phyloP scores from a whole-genome alignment of 1,139 yeast genomes.

The Hyphopichia burtonii region DNA sequence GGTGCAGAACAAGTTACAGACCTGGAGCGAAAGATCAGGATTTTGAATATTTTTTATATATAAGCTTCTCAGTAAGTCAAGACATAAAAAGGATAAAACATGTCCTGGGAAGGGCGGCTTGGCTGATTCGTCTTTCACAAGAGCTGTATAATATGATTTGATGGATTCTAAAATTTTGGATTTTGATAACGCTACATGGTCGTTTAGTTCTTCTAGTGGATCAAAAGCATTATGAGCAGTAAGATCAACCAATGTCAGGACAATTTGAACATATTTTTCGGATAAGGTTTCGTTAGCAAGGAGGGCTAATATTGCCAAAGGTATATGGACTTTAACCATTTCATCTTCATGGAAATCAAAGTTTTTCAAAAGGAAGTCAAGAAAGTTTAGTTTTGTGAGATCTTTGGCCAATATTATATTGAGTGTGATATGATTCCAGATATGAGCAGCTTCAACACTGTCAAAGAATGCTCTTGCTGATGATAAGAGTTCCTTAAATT shows the following conservation, averaged over 20 bases:
- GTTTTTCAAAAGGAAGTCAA: constrained; percentile 57
- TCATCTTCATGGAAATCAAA: constrained; percentile 86
- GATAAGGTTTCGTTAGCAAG: constrained; percentile 14
- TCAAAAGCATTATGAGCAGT: constrained; percentile 61
- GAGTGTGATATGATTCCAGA: constrained; percentile 67
- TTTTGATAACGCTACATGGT: constrained; percentile 8
- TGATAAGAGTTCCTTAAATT: constrained; percentile 44
- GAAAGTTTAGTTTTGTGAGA: constrained; percentile 35
- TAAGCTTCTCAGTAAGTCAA: constrained; percentile 32
- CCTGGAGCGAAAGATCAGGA: constrained; percentile 20
- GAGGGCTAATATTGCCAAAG: constrained; percentile 58
- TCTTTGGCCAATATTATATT: constrained; percentile 12
- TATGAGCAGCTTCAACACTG: constrained; percentile 74
- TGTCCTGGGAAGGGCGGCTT: constrained; percentile 43
- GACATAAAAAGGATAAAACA: constrained; percentile 41
- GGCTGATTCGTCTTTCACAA: constrained; percentile 16
- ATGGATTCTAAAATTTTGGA: constrained; percentile 21
- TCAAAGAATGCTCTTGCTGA: constrained; percentile 75
- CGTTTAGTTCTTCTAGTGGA: constrained; percentile 41
- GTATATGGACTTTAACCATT: constrained; percentile 73
- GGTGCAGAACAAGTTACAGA: constrained; percentile 40
- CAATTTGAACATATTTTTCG: constrained; percentile 29
- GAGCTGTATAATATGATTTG: constrained; percentile 6
- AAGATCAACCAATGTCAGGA: constrained; percentile 40
- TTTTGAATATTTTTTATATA: constrained; percentile 25